Conservation (phyloP, 2,329 filamentous ascomycete genomes). For the Arthrobotrys megalospora region DNA sequence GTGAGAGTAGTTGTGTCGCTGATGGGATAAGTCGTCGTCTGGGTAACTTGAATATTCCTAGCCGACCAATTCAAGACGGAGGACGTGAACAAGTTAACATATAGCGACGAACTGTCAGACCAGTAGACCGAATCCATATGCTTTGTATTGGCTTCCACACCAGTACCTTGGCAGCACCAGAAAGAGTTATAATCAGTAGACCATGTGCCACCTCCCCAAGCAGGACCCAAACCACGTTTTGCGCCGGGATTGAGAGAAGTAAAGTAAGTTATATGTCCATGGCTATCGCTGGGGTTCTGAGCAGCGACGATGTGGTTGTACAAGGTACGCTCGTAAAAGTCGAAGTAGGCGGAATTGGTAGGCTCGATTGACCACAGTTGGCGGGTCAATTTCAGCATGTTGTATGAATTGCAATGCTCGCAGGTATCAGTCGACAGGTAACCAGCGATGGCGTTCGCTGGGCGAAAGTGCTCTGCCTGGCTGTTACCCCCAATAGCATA, state of each 20-base stretch:
- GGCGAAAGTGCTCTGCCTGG: slow-evolving; percentile 72
- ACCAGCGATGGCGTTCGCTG: slow-evolving; percentile 69
- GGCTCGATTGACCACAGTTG: slow-evolving; percentile 71
- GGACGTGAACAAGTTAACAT: slow-evolving; percentile 71
- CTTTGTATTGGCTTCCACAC: slow-evolving; percentile 72
- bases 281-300: slow-evolving; percentile 69
- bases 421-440: slow-evolving; percentile 70
- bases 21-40: slow-evolving; percentile 69
- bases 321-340: slow-evolving; percentile 72
- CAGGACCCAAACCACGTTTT: slow-evolving; percentile 71
- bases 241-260: slow-evolving; percentile 71
- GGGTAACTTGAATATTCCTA: slow-evolving; percentile 68
- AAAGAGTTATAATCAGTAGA: slow-evolving; percentile 72
- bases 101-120: slow-evolving; percentile 68
- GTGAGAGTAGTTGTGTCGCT: slow-evolving; percentile 68
- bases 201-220: slow-evolving; percentile 73
- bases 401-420: slow-evolving; percentile 73
- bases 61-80: slow-evolving; percentile 70
- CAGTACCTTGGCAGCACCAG: slow-evolving; percentile 73
- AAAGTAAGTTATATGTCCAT: slow-evolving; percentile 73
- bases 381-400: slow-evolving; percentile 73
- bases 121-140: slow-evolving; percentile 73
- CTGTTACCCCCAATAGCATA: slow-evolving; percentile 74
- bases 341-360: slow-evolving; percentile 69
- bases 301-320: slow-evolving; percentile 72